Base-by-base conservation (phyloP, 495 filamentous ascomycete species). In the Penicillium riverlandense region DNA sequence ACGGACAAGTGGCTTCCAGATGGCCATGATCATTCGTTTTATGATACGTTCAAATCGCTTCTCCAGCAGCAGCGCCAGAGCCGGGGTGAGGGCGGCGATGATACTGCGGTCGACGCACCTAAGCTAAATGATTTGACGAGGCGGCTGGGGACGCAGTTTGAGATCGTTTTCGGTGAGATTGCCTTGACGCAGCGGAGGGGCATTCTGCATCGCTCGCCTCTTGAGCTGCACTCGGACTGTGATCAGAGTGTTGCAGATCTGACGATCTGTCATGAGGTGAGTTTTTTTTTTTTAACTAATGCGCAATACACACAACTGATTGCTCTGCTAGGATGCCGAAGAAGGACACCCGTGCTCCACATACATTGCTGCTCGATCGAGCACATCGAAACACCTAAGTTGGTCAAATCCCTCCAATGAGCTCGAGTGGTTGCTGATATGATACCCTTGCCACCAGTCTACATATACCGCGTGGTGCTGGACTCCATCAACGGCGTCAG, bases 171-270 rank as follows among this genome's bases (percentile, higher is more conserved):
- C 51, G 65, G 59, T 8, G 70, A 76, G 40, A 81, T 82, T 44
- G 76, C 79, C 8, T 62, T 75, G 38, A 76, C 78, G 11, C 77
- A 80, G 54, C 71, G 71, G 38, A 63, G 78, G 38, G 74, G 74
- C 16, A 71, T 82, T 34, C 61, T 80, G 12, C 66, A 81, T 49
- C 74, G 71, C 8, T 69, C 67, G 12, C 66, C 74, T 13, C 47
- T 80, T 30, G 57, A 50, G 2, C 61, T 81, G 31, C 62, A 71
- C 40, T 35, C 49, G 16, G 66, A 71, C 29, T 71, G 68, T 48
- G 69, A 74, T 46, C 42, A 41, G 11, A 44, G 44, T 28, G 56
- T 69, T 16, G 41, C 64, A 31, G 68, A 71, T 46, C 32, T 67
- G 7, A 57, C 53, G 13, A 62, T 71, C 52, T 55, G 57, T 29